Evolutionary conservation across 1,284 basidiomycete species (phyloP).

Genomic region (Kwoniella shivajii): DNA sequence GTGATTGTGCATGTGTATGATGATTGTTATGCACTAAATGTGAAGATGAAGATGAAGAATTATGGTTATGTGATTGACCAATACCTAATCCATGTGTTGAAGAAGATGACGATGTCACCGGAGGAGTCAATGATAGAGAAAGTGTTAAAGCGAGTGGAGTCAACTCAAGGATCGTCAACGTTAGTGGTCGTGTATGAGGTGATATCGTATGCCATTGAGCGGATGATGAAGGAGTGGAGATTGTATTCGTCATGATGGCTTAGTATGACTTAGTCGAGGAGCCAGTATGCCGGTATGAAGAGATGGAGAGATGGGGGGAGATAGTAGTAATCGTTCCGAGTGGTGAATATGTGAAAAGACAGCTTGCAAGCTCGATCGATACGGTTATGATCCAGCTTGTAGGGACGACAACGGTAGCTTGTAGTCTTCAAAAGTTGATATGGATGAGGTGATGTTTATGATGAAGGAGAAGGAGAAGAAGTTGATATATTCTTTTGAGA

Average conservation of each 20-base stretch:
- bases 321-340: not conserved
- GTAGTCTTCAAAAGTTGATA: no score
- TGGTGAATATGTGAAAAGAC: not conserved
- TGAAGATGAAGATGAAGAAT: not conserved
- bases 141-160: slow-evolving; percentile 53
- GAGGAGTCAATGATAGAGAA: slow-evolving; percentile 46
- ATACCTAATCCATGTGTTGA: no score
- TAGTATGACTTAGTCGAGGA: not conserved
- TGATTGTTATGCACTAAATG: slow-evolving; percentile 25
- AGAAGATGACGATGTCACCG: slow-evolving; percentile 12
- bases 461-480: no score
- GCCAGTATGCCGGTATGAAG: not conserved
- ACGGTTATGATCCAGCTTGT: no score
- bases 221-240: slow-evolving; percentile 25
- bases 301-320: not conserved
- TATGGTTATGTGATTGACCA: no score
- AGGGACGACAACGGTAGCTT: no score
- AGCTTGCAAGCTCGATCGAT: not conserved
- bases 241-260: slow-evolving; percentile 8
- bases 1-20: slow-evolving; percentile 18
- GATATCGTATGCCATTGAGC: slow-evolving; percentile 51
- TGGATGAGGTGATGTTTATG: no score
- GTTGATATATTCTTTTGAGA: no score
- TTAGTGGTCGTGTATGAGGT: slow-evolving; percentile 50
- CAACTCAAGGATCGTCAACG: slow-evolving; percentile 53